Evolutionary conservation across 768 basidiomycete genomes (phyloP), one percentile per base, ranked within the genome.

Genomic region (Pleurotus eryngii): DNA sequence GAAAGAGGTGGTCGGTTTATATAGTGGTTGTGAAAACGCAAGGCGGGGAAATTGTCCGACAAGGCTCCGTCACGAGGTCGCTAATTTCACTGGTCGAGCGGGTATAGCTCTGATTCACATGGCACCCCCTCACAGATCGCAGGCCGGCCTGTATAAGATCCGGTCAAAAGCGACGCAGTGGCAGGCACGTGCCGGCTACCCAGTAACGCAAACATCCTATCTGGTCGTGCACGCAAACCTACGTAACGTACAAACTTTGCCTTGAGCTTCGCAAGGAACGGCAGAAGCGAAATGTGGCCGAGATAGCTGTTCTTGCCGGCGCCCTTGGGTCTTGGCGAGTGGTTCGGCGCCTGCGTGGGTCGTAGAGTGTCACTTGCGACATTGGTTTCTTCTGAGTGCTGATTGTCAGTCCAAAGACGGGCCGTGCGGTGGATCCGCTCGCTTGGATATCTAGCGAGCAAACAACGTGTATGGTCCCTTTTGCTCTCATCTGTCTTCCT

Each of bases 21-120:
- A 35, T 42, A 18, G 58, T 37, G 43, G 22, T 47, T 54, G 61
- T 59, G 30, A 57, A 49, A 49, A 55, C 18, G 45, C 17, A 43
- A 46, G 35, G 38, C 48, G 46, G 45, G 46, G 35, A 47, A 49
- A 56, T 55, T 17, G 37, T 49, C 54, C 53, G 58, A 54, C 39
- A 39, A 54, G 51, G 26, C 51, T 11, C 51, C 51, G 51, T 42
- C 35, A 18, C 5, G 17, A 15, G 17, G 22, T 17, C 27, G 30
- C n/a, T n/a, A 30, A n/a, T 15, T 20, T 50, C 42, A 50, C 38
- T 24, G 49, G 49, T 30, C 20, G 20, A 12, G 6, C 39, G 47
- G 46, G 35, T 27, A n/a, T 35, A 47, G 27, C 22, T n/a, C 37
- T 50, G 49, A 27, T 55, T 59, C 58, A 59, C 45, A 49, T 30